These are phyloP conservation scores for Butyriboletus pseudospeciosus DNA, from an alignment of 1,284 basidiomycete genomes.

Conservation along the genomic window DNA sequence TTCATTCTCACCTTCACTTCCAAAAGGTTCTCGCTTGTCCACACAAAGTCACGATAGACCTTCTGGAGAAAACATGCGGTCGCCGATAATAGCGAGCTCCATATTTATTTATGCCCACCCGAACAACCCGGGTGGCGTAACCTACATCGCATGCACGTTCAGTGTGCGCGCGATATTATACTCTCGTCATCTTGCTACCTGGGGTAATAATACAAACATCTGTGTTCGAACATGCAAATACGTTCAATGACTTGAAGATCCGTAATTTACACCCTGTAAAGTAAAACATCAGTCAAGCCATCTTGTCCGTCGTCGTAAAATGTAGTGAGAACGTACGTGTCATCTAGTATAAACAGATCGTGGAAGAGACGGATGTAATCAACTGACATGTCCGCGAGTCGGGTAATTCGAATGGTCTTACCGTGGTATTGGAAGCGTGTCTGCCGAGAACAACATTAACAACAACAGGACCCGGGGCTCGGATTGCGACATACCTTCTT, in stretches of 20 bases:
- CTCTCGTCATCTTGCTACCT: constrained; percentile 2
- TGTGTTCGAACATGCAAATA: constrained; percentile 20
- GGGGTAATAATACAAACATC: constrained; percentile 21
- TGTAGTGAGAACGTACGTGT: constrained; percentile 35
- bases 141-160: neutral
- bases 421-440: constrained; percentile 77
- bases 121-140: neutral
- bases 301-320: neutral
- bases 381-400: constrained; percentile 4
- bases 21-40: neutral
- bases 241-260: constrained; percentile 1
- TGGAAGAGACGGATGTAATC: constrained; percentile 6
- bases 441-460: constrained; percentile 33
- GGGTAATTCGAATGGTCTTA: constrained; percentile 27
- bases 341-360: constrained; percentile 30
- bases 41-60: neutral
- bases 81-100: neutral
- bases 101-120: neutral
- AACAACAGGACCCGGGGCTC: neutral
- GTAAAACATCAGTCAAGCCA: neutral
- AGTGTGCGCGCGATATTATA: neutral
- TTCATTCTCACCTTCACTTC: neutral
- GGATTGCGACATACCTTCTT: constrained; percentile 59
- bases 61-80: neutral
- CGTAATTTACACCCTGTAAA: constrained; percentile 22